These are phyloP conservation scores for Globisporangium uncinulatum DNA, from an alignment of 352 stramenopile species.

Conservation along the genomic window DNA sequence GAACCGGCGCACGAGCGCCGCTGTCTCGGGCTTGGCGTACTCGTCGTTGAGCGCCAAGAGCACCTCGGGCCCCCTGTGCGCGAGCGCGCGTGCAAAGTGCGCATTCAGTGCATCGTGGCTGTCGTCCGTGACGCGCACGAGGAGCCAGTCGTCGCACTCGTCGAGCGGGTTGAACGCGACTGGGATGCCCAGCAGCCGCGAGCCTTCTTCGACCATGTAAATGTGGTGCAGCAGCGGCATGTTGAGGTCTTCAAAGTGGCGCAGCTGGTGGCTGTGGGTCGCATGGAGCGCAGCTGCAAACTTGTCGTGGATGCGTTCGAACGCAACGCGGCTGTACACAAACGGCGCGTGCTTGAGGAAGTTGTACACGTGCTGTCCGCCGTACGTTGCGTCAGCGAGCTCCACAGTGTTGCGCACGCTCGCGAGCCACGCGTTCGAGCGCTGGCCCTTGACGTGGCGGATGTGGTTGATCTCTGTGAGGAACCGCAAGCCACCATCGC, in stretches of 20 bases:
- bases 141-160: constrained; percentile 78
- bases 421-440: constrained; percentile 67
- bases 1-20: constrained; percentile 47
- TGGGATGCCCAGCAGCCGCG: constrained; percentile 43
- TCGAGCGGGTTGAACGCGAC: constrained; percentile 61
- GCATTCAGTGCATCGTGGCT: constrained; percentile 22
- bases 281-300: constrained; percentile 47
- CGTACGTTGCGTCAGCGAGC: constrained; percentile 67
- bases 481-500: constrained; percentile 62
- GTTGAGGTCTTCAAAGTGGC: constrained; percentile 68
- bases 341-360: constrained; percentile 85
- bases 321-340: constrained; percentile 66
- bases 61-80: constrained; percentile 46
- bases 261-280: constrained; percentile 57
- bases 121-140: constrained; percentile 62
- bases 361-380: constrained; percentile 80
- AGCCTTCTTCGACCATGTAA: constrained; percentile 82
- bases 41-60: constrained; percentile 81
- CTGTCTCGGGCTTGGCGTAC: constrained; percentile 47
- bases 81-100: constrained; percentile 33
- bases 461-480: constrained; percentile 85
- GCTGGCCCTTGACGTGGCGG: constrained; percentile 53
- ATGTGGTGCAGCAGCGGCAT: constrained; percentile 63
- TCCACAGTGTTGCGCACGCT: constrained; percentile 74
- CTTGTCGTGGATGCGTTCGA: constrained; percentile 72